Evolutionary conservation across 108 stramenopile species (phyloP).

Genomic region (Chaetoceros tenuissimus): DNA sequence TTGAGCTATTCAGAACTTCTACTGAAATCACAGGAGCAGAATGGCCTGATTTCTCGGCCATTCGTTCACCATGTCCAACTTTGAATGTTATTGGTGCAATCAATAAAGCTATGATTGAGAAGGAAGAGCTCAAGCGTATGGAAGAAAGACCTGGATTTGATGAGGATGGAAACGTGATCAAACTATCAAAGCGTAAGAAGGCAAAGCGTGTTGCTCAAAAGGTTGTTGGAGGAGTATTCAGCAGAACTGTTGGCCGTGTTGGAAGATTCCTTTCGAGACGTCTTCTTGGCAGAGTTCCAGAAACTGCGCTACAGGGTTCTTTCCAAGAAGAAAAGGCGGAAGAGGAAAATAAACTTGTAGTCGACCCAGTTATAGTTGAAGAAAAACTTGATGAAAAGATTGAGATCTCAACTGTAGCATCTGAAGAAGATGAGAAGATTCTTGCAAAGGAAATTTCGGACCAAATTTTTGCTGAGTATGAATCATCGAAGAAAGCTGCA

Average conservation of each 20-base stretch:
- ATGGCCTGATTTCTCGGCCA: slow-evolving; percentile 64
- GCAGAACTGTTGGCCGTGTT: slow-evolving; percentile 69
- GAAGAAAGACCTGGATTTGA: slow-evolving; percentile 66
- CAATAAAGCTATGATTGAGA: slow-evolving; percentile 58
- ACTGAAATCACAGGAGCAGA: slow-evolving; percentile 76
- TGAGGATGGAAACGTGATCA: slow-evolving; percentile 36
- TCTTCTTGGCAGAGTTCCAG: slow-evolving; percentile 67
- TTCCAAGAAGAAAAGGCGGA: slow-evolving; percentile 44
- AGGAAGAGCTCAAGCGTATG: slow-evolving; percentile 84
- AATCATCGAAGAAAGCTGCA: slow-evolving; percentile 4
- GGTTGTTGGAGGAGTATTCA: slow-evolving; percentile 45
- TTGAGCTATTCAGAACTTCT: slow-evolving; percentile 56
- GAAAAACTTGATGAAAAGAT: slow-evolving; percentile 4
- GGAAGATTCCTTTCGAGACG: slow-evolving; percentile 41
- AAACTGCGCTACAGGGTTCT: slow-evolving; percentile 59
- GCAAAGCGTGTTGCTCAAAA: slow-evolving; percentile 52
- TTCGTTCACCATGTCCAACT: slow-evolving; percentile 79
- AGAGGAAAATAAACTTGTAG: slow-evolving; percentile 2
- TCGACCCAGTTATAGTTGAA: neutral
- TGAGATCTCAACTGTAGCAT: neutral
- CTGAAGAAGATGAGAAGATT: slow-evolving; percentile 25
- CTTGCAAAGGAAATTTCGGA: slow-evolving; percentile 47
- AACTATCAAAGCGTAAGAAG: slow-evolving; percentile 44
- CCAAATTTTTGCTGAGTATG: slow-evolving; percentile 26
- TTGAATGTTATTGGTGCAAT: slow-evolving; percentile 80